Evolutionary conservation across 1,139 yeast genomes (phyloP).

Genomic region (Geotrichum armillariae): DNA sequence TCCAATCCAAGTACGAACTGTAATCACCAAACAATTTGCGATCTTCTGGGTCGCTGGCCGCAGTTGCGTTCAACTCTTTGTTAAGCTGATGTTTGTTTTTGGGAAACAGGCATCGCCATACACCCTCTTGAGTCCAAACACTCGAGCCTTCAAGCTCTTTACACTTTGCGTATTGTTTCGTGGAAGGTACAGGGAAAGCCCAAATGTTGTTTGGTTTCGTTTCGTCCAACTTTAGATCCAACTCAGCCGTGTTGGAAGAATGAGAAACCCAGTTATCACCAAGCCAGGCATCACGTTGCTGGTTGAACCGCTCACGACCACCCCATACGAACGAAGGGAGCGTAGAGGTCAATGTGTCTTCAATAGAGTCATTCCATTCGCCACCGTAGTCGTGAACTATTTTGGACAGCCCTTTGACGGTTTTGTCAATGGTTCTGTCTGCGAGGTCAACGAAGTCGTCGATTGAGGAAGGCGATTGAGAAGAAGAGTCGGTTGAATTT

Average conservation of each 20-base stretch:
- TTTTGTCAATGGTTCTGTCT: conserved; percentile 9
- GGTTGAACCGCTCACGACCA: neutral
- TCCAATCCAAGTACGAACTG: conserved; percentile 21
- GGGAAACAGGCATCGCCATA: conserved; percentile 89
- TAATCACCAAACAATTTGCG: conserved; percentile 19
- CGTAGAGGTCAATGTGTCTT: conserved; percentile 10
- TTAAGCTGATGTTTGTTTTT: conserved; percentile 7
- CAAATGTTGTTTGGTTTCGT: conserved; percentile 31
- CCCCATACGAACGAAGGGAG: conserved; percentile 18
- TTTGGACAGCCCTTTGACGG: neutral
- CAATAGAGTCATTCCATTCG: conserved; percentile 8
- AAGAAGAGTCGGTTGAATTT: neutral
- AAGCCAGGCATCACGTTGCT: neutral
- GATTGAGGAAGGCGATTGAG: neutral
- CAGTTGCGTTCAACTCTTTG: conserved; percentile 1
- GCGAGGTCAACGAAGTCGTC: conserved; percentile 9
- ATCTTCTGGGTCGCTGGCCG: neutral
- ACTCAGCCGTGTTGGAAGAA: too few relatives aligned
- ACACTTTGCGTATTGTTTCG: conserved; percentile 62
- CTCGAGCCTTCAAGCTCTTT: conserved; percentile 62
- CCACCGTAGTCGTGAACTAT: conserved; percentile 5
- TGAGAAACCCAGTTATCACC: neutral
- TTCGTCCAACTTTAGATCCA: conserved; percentile 13
- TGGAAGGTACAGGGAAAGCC: conserved; percentile 63
- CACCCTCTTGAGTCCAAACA: conserved; percentile 75